Evolutionary conservation across 2,329 filamentous ascomycete genomes (phyloP).

Genomic region (Fusarium poae): DNA sequence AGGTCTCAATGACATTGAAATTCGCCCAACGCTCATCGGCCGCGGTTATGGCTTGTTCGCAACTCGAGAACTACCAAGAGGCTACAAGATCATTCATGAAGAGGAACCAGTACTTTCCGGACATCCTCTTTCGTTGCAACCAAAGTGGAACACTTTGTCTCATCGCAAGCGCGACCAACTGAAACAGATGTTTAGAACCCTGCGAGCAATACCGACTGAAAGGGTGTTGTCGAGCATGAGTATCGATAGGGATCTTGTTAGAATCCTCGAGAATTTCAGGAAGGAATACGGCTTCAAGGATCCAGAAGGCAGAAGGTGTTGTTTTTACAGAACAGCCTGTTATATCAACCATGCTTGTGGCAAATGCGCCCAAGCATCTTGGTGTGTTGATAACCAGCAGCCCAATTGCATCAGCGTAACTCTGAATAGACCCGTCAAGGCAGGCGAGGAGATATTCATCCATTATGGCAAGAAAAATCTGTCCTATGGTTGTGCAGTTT

Average conservation of each 20-base stretch:
- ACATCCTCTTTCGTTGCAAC: slow-evolving; percentile 4
- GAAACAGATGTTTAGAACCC: slow-evolving; percentile 11
- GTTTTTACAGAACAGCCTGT: slow-evolving; percentile 41
- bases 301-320: background rate
- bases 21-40: slow-evolving; percentile 13
- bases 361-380: slow-evolving; percentile 48
- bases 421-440: slow-evolving; percentile 32
- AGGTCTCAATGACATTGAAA: background rate
- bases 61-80: slow-evolving; percentile 1
- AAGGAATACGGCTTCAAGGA: slow-evolving; percentile 47
- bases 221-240: background rate
- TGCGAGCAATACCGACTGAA: slow-evolving; percentile 25
- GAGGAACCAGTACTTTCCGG: slow-evolving; percentile 38
- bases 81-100: slow-evolving; percentile 36
- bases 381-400: background rate
- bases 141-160: slow-evolving; percentile 30
- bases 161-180: background rate
- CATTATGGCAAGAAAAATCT: slow-evolving; percentile 51
- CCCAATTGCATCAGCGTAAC: slow-evolving; percentile 41
- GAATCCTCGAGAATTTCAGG: background rate
- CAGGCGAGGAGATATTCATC: slow-evolving; percentile 55
- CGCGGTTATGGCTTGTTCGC: slow-evolving; percentile 44
- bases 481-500: slow-evolving; percentile 31
- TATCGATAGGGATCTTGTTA: background rate
- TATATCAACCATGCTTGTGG: slow-evolving; percentile 54